A percentile compares a stretch with the other conserved stretches of the same genome.
Conservation (phyloP, 2,329 filamentous ascomycete species). For the Anisogramma anomala region DNA sequence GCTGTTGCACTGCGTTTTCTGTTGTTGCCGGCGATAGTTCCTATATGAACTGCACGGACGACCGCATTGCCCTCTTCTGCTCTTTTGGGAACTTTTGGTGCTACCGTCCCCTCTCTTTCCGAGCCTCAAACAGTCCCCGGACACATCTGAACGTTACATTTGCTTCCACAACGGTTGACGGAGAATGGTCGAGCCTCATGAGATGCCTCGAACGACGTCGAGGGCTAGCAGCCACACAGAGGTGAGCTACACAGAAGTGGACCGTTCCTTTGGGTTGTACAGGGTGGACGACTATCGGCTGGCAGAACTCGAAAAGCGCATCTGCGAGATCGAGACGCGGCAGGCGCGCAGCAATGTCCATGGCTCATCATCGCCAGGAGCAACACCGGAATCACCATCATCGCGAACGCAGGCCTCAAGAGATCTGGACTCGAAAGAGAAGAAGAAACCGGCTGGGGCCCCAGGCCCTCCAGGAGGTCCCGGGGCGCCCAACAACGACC, state of each 20-base stretch:
- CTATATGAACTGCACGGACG: neutral
- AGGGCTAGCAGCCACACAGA: slow-evolving; percentile 12
- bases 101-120: neutral
- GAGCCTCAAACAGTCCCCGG: neutral
- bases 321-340: slow-evolving; percentile 4
- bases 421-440: neutral
- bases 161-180: neutral
- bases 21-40: neutral
- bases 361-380: neutral
- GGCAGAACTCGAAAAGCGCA: too few relatives aligned
- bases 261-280: neutral
- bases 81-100: neutral
- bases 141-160: neutral
- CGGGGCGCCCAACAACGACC: slow-evolving; percentile 19
- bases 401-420: neutral
- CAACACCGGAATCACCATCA: neutral
- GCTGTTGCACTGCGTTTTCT: too few relatives aligned
- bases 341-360: neutral
- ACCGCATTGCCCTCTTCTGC: neutral
- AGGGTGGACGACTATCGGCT: neutral
- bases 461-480: neutral
- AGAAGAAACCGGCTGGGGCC: neutral
- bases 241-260: too few relatives aligned
- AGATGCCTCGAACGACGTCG: slow-evolving; percentile 11
- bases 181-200: neutral